Conservation (phyloP, 2,329 filamentous ascomycete species). For the Colletotrichum kahawae region DNA sequence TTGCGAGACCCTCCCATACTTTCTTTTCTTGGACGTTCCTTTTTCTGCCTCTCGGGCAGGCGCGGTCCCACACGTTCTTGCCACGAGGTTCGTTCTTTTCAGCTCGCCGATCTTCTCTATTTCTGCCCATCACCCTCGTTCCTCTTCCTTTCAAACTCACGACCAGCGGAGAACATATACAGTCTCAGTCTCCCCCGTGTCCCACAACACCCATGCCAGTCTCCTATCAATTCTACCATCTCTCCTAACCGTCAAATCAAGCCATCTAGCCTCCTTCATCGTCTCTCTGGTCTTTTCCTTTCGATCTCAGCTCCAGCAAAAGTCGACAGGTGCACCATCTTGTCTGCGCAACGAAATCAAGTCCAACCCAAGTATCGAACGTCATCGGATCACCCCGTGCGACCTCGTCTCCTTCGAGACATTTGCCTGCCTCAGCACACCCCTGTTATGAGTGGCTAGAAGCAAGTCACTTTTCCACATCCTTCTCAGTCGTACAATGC, state of each 20-base stretch:
- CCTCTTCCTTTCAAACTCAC: not conserved
- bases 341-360: not conserved
- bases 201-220: not conserved
- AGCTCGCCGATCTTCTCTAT: not conserved
- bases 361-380: not conserved
- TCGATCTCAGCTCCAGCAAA: not conserved
- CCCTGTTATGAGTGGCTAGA: not conserved
- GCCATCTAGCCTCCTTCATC: not conserved
- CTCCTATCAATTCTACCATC: not conserved
- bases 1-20: not conserved
- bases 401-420: not conserved
- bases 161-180: not conserved
- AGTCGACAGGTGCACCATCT: not conserved
- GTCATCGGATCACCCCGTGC: not conserved
- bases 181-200: not conserved
- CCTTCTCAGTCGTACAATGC: not conserved
- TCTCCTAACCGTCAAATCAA: not conserved
- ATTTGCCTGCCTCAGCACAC: not conserved
- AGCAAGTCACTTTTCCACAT: not conserved
- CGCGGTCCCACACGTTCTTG: conserved; percentile 10
- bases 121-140: not conserved
- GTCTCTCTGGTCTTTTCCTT: not conserved
- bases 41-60: not conserved
- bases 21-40: not conserved
- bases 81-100: conserved; percentile 3